Conservation (phyloP, 1,139 yeast species). For the Yamadazyma aaseri region DNA sequence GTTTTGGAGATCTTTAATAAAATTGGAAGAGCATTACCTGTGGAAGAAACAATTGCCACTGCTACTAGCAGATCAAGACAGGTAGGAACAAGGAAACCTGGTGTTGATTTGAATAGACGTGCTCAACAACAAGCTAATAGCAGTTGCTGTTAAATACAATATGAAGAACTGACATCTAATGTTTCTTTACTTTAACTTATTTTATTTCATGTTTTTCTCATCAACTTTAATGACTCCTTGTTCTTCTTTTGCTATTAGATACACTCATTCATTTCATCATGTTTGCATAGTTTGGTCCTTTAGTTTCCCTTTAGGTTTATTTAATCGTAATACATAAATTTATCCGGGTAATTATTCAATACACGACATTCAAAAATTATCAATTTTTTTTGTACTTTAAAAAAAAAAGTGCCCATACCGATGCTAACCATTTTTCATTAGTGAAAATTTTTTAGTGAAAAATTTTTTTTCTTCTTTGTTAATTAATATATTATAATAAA, state of each 20-base stretch:
- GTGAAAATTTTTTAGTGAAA: slow-evolving; percentile 18
- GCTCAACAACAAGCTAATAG: slow-evolving; percentile 19
- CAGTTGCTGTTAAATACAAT: slow-evolving; percentile 27
- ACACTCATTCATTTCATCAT: too few species aligned
- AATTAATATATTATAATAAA: slow-evolving; percentile 24
- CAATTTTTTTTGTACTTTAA: too few species aligned
- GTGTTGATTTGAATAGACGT: slow-evolving; percentile 40
- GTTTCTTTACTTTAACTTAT: too few species aligned
- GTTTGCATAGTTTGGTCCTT: neutral
- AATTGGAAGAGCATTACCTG: slow-evolving; percentile 45
- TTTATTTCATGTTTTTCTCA: too few species aligned
- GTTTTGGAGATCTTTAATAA: slow-evolving; percentile 42
- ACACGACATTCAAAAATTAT: neutral
- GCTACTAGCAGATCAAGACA: slow-evolving; percentile 26
- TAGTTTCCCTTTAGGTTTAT: too few species aligned
- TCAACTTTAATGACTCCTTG: too few species aligned
- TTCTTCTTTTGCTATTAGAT: too few species aligned
- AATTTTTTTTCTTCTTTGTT: slow-evolving; percentile 21
- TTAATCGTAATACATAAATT: neutral
- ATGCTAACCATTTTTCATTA: slow-evolving; percentile 1
- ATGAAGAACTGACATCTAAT: too few species aligned
- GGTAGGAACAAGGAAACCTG: slow-evolving; percentile 21
- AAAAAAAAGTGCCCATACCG: slow-evolving; percentile 7
- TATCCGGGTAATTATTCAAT: neutral
- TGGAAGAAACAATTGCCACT: slow-evolving; percentile 36